phyloP scores from a whole-genome alignment of 306 rosid genomes.

The Prunus mongolica region DNA sequence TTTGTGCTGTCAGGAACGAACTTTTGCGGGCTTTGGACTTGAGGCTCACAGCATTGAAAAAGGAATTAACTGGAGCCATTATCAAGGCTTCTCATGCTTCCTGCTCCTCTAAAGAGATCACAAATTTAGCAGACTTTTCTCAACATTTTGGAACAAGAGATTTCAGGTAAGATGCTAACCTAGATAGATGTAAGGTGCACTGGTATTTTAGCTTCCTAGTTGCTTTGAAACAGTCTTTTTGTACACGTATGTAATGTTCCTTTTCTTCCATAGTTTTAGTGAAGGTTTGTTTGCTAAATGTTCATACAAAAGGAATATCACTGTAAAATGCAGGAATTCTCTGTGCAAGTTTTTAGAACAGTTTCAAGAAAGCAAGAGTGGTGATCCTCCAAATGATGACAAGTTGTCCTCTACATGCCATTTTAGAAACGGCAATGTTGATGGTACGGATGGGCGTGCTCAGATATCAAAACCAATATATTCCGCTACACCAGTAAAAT shows the following conservation, averaged over 20 bases:
- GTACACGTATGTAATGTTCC: background rate
- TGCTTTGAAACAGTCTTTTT: background rate
- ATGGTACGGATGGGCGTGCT: constrained; percentile 18
- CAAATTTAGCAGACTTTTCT: constrained; percentile 38
- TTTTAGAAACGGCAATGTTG: constrained; percentile 30
- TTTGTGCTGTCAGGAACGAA: constrained; percentile 65
- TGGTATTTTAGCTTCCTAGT: background rate
- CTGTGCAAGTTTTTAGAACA: constrained; percentile 50
- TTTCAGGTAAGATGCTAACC: constrained; percentile 57
- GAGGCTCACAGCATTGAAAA: constrained; percentile 69
- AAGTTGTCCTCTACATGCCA: constrained; percentile 26
- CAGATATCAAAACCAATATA: constrained; percentile 39
- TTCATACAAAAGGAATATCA: background rate
- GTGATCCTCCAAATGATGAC: constrained; percentile 33
- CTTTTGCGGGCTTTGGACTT: constrained; percentile 87
- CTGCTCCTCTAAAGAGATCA: constrained; percentile 48
- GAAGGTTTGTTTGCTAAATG: constrained; percentile 10
- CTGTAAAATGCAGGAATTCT: constrained; percentile 49
- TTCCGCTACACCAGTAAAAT: constrained; percentile 57
- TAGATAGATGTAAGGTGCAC: constrained; percentile 4
- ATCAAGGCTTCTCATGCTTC: constrained; percentile 40
- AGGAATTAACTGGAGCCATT: constrained; percentile 49
- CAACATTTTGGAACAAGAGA: constrained; percentile 62
- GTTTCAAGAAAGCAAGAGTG: constrained; percentile 32
- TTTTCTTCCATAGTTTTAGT: background rate